Evolutionary conservation across 2,329 filamentous ascomycete species (phyloP), one percentile per base, ranked within the genome.

Genomic region (Huntiella bhutanensis): DNA sequence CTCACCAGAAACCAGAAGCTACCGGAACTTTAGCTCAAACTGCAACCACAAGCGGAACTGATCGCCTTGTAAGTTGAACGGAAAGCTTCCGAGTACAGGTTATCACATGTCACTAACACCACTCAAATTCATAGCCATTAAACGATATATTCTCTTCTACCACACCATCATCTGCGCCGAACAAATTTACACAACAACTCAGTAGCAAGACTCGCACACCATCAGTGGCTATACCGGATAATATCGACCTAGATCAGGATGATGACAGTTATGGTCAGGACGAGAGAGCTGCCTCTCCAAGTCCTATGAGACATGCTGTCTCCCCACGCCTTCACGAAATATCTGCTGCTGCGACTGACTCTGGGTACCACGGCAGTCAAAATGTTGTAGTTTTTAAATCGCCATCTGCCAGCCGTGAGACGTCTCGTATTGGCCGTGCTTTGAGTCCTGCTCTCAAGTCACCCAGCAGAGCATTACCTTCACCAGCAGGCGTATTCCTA

Each of bases 351-450:
- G 37, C 33, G 22, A 48, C 41, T 1, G 80, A 84, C 54, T 84
- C 80, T 33, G 80, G 80, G 22, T 84, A 83, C 55, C 75, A 82
- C 61, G 80, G 77, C 41, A 80, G 77, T 54, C 75, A 51, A 38
- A 41, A 49, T 19, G 22, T 34, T 22, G 43, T 34, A 2, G 5
- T 34, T 6, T 36, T 40, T 3, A 46, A 42, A 6, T 49, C 48
- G 3, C 40, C 48, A 5, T 39, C 35, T 28, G 38, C 41, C n/a
- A 39, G 40, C 16, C 5, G 41, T 8, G 43, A 35, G n/a, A 28
- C 41, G 10, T 32, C 34, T 2, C n/a, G 32, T n/a, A 33, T 41
- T 4, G 43, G 44, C 12, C 19, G 34, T n/a, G 40, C 40, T 11
- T 17, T 34, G 11, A 43, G 45, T 17, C 45, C 40, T n/a, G 22